Percentiles rank a stretch among this genome's conserved stretches.
These are phyloP conservation scores for Cordia subcordata DNA, from an alignment of 257 asterid species.

Conservation along the genomic window DNA sequence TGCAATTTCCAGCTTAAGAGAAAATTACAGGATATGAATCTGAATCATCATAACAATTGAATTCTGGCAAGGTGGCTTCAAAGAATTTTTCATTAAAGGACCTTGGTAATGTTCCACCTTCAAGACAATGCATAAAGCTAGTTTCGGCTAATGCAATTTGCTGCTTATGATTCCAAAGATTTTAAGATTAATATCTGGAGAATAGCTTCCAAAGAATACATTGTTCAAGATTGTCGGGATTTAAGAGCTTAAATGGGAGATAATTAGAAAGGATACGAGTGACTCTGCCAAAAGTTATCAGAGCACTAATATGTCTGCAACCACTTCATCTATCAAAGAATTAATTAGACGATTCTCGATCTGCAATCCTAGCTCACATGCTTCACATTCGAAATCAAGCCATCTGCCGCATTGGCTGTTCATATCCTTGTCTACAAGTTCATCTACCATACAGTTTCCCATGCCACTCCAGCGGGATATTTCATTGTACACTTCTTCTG, in stretches of 20 bases:
- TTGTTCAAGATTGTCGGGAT: conserved; percentile 2
- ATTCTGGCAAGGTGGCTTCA: too few relatives aligned
- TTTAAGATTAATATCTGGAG: conserved; percentile 4
- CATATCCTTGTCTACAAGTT: conserved; percentile 89
- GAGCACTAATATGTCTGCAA: conserved; percentile 54
- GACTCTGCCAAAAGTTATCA: conserved; percentile 17
- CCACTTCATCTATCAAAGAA: conserved; percentile 73
- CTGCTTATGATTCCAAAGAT: not conserved
- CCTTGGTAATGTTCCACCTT: too few relatives aligned
- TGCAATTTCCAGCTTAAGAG: too few relatives aligned
- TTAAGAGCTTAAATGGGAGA: not conserved
- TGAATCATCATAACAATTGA: too few relatives aligned
- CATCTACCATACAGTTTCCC: conserved; percentile 77
- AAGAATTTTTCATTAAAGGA: too few relatives aligned
- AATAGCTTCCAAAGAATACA: not conserved
- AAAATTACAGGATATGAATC: too few relatives aligned
- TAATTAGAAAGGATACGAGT: not conserved
- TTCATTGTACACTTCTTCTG: conserved; percentile 59
- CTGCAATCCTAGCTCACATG: conserved; percentile 70
- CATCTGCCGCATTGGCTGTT: conserved; percentile 71
- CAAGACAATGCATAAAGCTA: too few relatives aligned
- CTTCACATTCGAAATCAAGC: conserved; percentile 75
- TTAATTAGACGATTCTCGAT: conserved; percentile 60
- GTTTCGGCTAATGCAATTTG: not conserved
- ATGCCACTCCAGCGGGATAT: conserved; percentile 48